A percentile compares a stretch with the other conserved stretches of the same genome.
Conservation (phyloP, 495 filamentous ascomycete species). For the Penicillium canescens region DNA sequence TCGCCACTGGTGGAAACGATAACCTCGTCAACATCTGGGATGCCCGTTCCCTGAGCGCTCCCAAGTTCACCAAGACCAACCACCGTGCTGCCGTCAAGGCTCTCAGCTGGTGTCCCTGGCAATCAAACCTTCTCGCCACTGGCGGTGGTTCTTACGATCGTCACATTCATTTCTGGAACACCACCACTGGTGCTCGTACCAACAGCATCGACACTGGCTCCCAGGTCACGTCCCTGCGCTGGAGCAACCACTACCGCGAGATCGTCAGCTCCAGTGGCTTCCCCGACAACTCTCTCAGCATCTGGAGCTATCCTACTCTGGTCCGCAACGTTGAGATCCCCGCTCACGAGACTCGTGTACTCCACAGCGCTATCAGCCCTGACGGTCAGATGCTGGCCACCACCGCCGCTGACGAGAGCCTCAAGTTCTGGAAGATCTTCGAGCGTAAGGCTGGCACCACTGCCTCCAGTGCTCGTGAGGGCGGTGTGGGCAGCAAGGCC, state of each 20-base stretch:
- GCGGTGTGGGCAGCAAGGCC: constrained; percentile 60
- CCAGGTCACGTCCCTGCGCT: constrained; percentile 92
- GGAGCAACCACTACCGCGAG: constrained; percentile 96
- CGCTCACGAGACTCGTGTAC: constrained; percentile 94
- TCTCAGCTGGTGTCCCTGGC: constrained; percentile 98
- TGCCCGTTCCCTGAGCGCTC: constrained; percentile 83
- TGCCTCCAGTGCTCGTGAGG: constrained; percentile 55
- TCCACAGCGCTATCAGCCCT: constrained; percentile 92
- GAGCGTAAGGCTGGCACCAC: constrained; percentile 87
- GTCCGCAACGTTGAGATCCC: constrained; percentile 98
- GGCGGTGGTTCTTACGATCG: constrained; percentile 95
- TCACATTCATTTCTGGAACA: constrained; percentile 99
- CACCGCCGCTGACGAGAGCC: constrained; percentile 89
- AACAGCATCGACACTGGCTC: constrained; percentile 99
- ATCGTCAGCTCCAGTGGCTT: constrained; percentile 96
- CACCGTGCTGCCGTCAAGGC: constrained; percentile 98
- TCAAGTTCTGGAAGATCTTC: constrained; percentile 99
- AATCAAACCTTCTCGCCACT: constrained; percentile 92
- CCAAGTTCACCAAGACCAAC: constrained; percentile 99
- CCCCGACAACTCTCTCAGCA: constrained; percentile 97
- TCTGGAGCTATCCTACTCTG: constrained; percentile 97
- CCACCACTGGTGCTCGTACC: constrained; percentile 91
- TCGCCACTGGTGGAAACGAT: constrained; percentile 96
- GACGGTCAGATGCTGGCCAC: constrained; percentile 98
- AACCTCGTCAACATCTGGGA: constrained; percentile 99